phyloP scores from a whole-genome alignment of 2,329 filamentous ascomycete genomes.

The Fusarium camptoceras region DNA sequence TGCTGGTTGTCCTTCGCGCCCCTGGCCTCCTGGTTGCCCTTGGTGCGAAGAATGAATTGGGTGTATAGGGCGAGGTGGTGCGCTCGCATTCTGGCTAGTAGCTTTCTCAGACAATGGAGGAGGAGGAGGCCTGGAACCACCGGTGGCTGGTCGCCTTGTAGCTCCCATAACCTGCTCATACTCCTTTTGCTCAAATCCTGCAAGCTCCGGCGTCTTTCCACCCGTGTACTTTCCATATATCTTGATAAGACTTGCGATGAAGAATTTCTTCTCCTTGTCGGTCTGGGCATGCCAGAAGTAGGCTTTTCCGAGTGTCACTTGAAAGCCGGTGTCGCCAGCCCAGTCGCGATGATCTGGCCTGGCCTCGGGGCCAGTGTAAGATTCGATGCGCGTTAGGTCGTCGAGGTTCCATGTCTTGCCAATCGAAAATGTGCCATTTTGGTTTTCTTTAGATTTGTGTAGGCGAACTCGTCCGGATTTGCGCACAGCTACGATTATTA shows the following conservation, averaged over 20 bases:
- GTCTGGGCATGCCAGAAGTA: slow-evolving; percentile 98
- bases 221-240: slow-evolving; percentile 97
- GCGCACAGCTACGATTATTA: slow-evolving; percentile 93
- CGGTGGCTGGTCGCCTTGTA: slow-evolving; percentile 55
- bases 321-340: slow-evolving; percentile 86
- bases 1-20: slow-evolving; percentile 24
- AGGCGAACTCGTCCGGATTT: slow-evolving; percentile 93
- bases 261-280: slow-evolving; percentile 97
- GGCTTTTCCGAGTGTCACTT: slow-evolving; percentile 89
- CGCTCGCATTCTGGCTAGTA: slow-evolving; percentile 28
- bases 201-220: slow-evolving; percentile 80
- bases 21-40: slow-evolving; percentile 25
- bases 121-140: slow-evolving; percentile 41
- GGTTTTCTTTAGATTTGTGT: slow-evolving; percentile 97
- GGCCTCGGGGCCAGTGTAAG: slow-evolving; percentile 74
- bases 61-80: slow-evolving; percentile 36
- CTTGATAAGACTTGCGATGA: slow-evolving; percentile 94
- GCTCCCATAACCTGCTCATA: slow-evolving; percentile 78
- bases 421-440: slow-evolving; percentile 93
- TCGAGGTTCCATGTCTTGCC: slow-evolving; percentile 99
- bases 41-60: slow-evolving; percentile 27
- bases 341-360: slow-evolving; percentile 74
- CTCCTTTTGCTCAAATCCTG: slow-evolving; percentile 85
- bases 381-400: slow-evolving; percentile 85
- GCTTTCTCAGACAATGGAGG: slow-evolving; percentile 46